Evolutionary conservation across 305 asterid genomes (phyloP), one percentile per base, ranked within the genome.

Genomic region (Fraxinus velutina): DNA sequence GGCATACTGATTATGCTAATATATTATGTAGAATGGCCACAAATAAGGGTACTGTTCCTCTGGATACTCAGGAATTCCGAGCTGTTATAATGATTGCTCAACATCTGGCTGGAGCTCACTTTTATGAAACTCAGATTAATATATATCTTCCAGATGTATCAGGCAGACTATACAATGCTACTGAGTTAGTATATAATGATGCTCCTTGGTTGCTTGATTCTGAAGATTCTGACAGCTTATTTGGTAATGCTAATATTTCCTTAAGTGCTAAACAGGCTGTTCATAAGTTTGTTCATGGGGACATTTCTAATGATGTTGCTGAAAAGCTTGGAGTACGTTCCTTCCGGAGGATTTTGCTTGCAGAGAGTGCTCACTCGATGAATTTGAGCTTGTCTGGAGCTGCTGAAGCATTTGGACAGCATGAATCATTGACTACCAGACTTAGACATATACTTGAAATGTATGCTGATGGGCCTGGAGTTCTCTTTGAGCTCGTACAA

Each of bases 331-430:
- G 99, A 79, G 98, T 94, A 62, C 94, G 94, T 29, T 95, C 99
- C 79, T 88, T 95, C 34, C 92, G 99, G 82, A 89, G 97, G 93
- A 92, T 89, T 84, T 86, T 95, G 84, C 98, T 95, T 55, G 98
- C 98, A 42, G 97, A 95, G 92, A 95, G 97, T 90, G 97, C 99
- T 29, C 97, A 95, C 80, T 95, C 99, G 7, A 91, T 95, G 99
- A 95, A 95, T 89, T 79, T 95, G 89, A 94, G 97, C 87, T 89
- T 95, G 86, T 95, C 97, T 78, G 99, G 99, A 83, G 98, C 98
- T 75, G 97, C 98, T 80, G 99, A 95, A 87, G 99, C 99, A 76
- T 95, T 95, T 90, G 99, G 99, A 78, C 99, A 95, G 87, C 99
- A 95, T 86, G 99, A 95, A 87, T 93, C 97, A 62, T 88, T 95